These are phyloP conservation scores for Henckelia pumila DNA, from an alignment of 257 asterid species.

Conservation along the genomic window DNA sequence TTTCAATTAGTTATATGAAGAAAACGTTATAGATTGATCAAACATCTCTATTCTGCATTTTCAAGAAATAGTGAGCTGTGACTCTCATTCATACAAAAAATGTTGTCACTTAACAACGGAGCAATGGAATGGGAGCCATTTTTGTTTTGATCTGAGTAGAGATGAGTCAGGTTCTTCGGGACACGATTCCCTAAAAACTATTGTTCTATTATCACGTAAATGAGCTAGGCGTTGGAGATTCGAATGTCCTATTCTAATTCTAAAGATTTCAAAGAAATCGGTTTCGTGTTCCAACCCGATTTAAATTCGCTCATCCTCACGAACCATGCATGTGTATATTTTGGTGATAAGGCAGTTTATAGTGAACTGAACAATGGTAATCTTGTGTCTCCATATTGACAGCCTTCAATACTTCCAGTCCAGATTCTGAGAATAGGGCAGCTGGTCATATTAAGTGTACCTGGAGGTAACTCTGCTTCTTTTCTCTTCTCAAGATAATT, in stretches of 20 bases:
- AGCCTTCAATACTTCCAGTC: constrained; percentile 69
- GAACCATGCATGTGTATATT: background rate
- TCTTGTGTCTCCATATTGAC: constrained; percentile 30
- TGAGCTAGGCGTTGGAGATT: background rate
- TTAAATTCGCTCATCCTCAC: background rate
- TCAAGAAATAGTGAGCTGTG: no score
- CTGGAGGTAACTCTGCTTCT: constrained; percentile 47
- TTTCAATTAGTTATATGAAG: constrained; percentile 18
- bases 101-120: no score
- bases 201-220: background rate
- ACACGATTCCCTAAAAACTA: background rate
- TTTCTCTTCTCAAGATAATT: background rate
- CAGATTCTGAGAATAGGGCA: constrained; percentile 65
- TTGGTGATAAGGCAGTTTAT: background rate
- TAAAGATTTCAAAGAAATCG: background rate
- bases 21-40: background rate
- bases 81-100: no score
- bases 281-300: background rate
- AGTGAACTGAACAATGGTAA: background rate
- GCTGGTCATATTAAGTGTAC: constrained; percentile 52
- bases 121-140: no score
- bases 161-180: background rate
- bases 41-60: no score
- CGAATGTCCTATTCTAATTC: background rate
- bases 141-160: no score